Evolutionary conservation across 805 yeast species (phyloP).

Genomic region (Myxozyma kluyveri): DNA sequence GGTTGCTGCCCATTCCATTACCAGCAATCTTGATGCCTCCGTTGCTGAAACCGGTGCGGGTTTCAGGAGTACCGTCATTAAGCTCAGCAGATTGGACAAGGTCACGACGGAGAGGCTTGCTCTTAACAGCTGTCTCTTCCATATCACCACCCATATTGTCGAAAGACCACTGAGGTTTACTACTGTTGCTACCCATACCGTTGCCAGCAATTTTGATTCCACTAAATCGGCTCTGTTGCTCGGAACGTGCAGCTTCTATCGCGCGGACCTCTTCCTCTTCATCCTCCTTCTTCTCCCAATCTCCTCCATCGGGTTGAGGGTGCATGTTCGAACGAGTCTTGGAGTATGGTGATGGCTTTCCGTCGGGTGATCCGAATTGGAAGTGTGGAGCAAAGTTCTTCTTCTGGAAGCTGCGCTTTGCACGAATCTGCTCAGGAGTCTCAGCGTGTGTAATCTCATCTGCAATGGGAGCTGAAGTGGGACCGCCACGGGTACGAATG

Average conservation of each 20-base stretch:
- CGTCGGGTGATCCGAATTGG: conserved; percentile 27
- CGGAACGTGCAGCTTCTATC: conserved; percentile 1
- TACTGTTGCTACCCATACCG: conserved; percentile 22
- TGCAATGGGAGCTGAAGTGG: not conserved
- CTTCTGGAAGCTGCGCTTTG: conserved; percentile 13
- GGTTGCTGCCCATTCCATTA: conserved; percentile 23
- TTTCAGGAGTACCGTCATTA: not conserved
- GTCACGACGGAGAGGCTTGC: conserved; percentile 1
- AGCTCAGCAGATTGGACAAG: not conserved
- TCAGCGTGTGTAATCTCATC: too few relatives aligned
- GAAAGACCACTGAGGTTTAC: conserved; percentile 2
- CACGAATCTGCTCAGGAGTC: conserved; percentile 20
- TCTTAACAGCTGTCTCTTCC: not conserved
- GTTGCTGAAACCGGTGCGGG: not conserved
- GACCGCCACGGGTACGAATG: conserved; percentile 7
- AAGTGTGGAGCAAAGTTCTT: conserved; percentile 22
- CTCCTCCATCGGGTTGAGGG: conserved; percentile 27
- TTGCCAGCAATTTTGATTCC: conserved; percentile 22
- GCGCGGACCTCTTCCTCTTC: conserved; percentile 5
- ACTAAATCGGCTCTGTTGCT: not conserved
- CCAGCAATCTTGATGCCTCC: conserved; percentile 21
- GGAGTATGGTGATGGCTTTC: conserved; percentile 13
- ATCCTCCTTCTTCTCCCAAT: conserved; percentile 20
- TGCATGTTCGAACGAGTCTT: conserved; percentile 28
- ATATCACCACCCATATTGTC: not conserved